Evolutionary conservation across 2,329 filamentous ascomycete species (phyloP), one percentile per base, ranked within the genome.

Genomic region (Phoma sp.): DNA sequence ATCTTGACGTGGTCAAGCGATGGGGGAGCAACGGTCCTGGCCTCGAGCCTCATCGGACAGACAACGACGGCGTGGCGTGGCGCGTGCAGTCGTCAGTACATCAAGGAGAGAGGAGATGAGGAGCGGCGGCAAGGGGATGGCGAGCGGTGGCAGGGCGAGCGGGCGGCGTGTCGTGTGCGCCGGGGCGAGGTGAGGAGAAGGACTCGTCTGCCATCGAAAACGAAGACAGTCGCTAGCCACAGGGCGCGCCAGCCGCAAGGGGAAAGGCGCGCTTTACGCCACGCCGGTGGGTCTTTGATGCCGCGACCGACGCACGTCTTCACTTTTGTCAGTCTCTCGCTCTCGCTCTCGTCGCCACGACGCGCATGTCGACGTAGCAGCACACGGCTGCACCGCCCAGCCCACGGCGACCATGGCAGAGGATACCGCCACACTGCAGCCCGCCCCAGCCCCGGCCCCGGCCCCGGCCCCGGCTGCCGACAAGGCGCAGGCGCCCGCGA

Each of bases 1-100:
- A 98, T 99, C 86, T 95, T 96, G 82, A 87, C 83, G 80, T 91
- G 84, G 84, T 88, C 88, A 77, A 84, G 78, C 81, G 91, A 89
- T 83, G 90, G 86, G 85, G 87, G 86, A 83, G 88, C 84, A 78
- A 88, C 83, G 79, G 87, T 85, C 76, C 84, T 83, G 68, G 86
- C 84, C 80, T 90, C 89, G 81, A 90, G 87, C 85, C 90, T 85
- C 91, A 96, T 96, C 85, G 92, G 90, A 84, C 72, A 70, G 80
- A 78, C 78, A 76, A 77, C 70, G 76, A 73, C 53, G 59, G 35
- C 56, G 57, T 43, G 51, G 45, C 62, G 56, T 55, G 63, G 60
- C 58, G 64, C 24, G 48, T 56, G 54, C 35, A 55, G 49, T 52
- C 51, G 58, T 52, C 41, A 27, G n/a, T 55, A 63, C 10, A 31